phyloP scores from a whole-genome alignment of 352 stramenopile species.

The Phytopythium cucurbitacearum region DNA sequence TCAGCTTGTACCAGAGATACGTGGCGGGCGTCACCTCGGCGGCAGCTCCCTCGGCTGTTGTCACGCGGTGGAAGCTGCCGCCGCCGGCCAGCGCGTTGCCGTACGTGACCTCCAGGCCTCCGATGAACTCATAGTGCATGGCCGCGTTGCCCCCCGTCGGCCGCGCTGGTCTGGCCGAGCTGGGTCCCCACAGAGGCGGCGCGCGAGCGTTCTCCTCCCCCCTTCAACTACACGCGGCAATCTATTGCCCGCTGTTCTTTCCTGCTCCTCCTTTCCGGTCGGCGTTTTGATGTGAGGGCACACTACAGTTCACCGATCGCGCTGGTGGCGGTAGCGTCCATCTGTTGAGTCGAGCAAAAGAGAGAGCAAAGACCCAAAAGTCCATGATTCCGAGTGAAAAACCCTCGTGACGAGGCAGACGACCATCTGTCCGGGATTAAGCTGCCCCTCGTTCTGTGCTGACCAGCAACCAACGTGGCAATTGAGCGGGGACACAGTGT shows the following conservation, averaged over 20 bases:
- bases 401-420: background rate
- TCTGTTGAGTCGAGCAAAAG: no score
- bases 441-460: no score
- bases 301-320: no score
- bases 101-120: conserved; percentile 79
- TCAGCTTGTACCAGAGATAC: conserved; percentile 83
- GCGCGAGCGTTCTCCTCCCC: no score
- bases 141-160: background rate
- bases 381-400: background rate
- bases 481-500: background rate
- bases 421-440: no score
- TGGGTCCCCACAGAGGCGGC: no score
- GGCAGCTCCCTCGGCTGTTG: conserved; percentile 59
- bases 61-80: conserved; percentile 81
- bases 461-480: background rate
- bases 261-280: no score
- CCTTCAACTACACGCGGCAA: no score
- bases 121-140: conserved; percentile 76
- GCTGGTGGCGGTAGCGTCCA: no score
- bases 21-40: conserved; percentile 78
- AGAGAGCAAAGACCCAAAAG: background rate
- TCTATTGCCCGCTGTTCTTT: no score
- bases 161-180: background rate
- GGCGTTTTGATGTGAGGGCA: no score
- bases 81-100: conserved; percentile 77